phyloP scores from a whole-genome alignment of 441 rosid species.

The Kokia cookei region DNA sequence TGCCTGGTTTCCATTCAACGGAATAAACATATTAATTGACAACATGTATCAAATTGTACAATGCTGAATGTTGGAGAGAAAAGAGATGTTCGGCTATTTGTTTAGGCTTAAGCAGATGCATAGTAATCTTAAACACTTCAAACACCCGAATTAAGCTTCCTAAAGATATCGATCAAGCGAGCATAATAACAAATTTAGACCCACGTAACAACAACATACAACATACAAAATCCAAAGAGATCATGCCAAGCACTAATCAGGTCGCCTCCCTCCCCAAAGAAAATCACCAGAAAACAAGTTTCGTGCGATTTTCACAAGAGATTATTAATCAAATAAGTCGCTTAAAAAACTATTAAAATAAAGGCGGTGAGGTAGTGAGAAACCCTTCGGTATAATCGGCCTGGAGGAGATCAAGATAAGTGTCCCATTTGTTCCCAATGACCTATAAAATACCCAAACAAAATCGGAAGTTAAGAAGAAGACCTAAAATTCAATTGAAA shows the following conservation, averaged over 20 bases:
- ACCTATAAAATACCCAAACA: conserved; percentile 35
- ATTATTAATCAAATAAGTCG: not conserved
- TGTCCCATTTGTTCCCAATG: conserved; percentile 93
- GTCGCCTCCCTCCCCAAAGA: not conserved
- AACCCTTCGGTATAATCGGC: conserved; percentile 92
- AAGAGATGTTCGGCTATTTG: not conserved
- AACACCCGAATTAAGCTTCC: not conserved
- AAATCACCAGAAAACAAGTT: not conserved
- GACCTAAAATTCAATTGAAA: not conserved
- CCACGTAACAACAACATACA: not conserved
- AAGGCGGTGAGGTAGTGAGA: not conserved
- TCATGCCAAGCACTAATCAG: not conserved
- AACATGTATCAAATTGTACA: not conserved
- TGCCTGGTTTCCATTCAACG: not conserved
- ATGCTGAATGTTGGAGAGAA: not conserved
- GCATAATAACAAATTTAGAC: not conserved
- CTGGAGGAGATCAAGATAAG: conserved; percentile 91
- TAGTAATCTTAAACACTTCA: not conserved
- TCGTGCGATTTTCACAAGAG: not conserved
- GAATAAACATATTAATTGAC: not conserved
- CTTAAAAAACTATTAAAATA: not conserved
- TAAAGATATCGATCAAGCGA: not conserved
- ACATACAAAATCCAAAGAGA: not conserved
- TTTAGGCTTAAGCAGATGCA: not conserved
- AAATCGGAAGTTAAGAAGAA: not conserved